Evolutionary conservation across 2,329 filamentous ascomycete genomes (phyloP), one percentile per base, ranked within the genome.

Genomic region (Calonectria pseudoturangicola): DNA sequence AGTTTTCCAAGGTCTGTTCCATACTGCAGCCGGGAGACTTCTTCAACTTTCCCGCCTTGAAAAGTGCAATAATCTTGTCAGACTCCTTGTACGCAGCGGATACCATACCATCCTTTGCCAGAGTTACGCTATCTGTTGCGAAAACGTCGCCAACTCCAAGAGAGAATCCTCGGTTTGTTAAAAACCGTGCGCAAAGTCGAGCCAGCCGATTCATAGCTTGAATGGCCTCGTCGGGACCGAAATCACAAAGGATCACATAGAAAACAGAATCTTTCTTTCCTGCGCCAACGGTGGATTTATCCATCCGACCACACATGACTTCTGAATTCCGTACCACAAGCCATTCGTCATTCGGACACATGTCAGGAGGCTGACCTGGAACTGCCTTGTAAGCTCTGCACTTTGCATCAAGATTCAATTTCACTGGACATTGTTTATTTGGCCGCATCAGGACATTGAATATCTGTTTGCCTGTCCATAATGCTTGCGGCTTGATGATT

Each of bases 211-310:
- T 98, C 97, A 99, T 99, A 66, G 94, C 95, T 70, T 92, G 90
- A 0, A 96, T 95, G 8, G 97, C 95, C 70, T 94, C 93, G 68
- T 98, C 94, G 1, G 96, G 94, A 0, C 97, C 97, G 79, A 94
- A 99, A 86, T 99, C 97, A 87, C 97, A 91, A 78, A 98, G 91
- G 81, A 99, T 96, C 70, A 98, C 94, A 81, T 98, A 99, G 82
- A 98, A 99, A 25, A 99, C 93, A 0, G 96, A 98, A 82, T 98
- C 96, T 82, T 99, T 99, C 87, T 98, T 98, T 79, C 97, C 97
- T 7, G 95, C 92, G 78, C 97, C 97, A 18, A 99, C 95, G 0
- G 96, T 98, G 1, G 95, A 94, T 85, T 99, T 99, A 87, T 99
- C 97, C 95, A 98, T 98, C 72, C 93, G 91, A 73, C 97, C 97